Percentiles rank a stretch among this genome's conserved stretches.
phyloP scores from a whole-genome alignment of 768 basidiomycete genomes.

The Trametes cubensis region DNA sequence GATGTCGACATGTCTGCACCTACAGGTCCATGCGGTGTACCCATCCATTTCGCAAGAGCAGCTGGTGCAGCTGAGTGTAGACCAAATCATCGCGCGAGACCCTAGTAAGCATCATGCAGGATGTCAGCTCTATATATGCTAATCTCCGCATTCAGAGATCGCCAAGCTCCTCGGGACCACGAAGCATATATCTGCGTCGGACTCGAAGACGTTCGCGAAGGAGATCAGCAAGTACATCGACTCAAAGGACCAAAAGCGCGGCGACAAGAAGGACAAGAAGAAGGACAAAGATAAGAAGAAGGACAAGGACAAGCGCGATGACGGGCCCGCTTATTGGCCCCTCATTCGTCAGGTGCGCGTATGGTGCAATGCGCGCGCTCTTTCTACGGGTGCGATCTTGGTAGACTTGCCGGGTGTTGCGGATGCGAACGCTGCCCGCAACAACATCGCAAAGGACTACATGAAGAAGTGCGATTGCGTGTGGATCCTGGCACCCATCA shows the following conservation, averaged over 20 bases:
- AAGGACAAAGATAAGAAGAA: slow-evolving; percentile 36
- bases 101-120: slow-evolving; percentile 38
- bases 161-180: slow-evolving; percentile 51
- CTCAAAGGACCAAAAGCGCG: slow-evolving; percentile 60
- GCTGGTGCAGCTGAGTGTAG: slow-evolving; percentile 50
- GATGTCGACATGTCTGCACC: not conserved
- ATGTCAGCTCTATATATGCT: slow-evolving; percentile 3
- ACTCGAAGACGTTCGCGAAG: slow-evolving; percentile 54
- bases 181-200: slow-evolving; percentile 51
- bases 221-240: slow-evolving; percentile 68
- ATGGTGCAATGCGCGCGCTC: slow-evolving; percentile 51
- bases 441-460: slow-evolving; percentile 64
- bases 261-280: slow-evolving; percentile 47
- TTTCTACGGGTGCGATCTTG: slow-evolving; percentile 62
- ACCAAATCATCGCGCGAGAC: slow-evolving; percentile 54
- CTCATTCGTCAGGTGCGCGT: slow-evolving; percentile 65
- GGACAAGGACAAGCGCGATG: slow-evolving; percentile 33
- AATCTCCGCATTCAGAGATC: slow-evolving; percentile 39
- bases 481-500: slow-evolving; percentile 70
- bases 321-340: slow-evolving; percentile 57
- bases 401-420: slow-evolving; percentile 69
- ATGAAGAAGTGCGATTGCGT: slow-evolving; percentile 68
- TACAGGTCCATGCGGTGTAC: slow-evolving; percentile 63
- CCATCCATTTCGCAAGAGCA: slow-evolving; percentile 52
- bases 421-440: slow-evolving; percentile 66